Percentiles rank a stretch among this genome's conserved stretches.
phyloP scores from a whole-genome alignment of 1,284 basidiomycete species.

The Ustilago cynodontis region DNA sequence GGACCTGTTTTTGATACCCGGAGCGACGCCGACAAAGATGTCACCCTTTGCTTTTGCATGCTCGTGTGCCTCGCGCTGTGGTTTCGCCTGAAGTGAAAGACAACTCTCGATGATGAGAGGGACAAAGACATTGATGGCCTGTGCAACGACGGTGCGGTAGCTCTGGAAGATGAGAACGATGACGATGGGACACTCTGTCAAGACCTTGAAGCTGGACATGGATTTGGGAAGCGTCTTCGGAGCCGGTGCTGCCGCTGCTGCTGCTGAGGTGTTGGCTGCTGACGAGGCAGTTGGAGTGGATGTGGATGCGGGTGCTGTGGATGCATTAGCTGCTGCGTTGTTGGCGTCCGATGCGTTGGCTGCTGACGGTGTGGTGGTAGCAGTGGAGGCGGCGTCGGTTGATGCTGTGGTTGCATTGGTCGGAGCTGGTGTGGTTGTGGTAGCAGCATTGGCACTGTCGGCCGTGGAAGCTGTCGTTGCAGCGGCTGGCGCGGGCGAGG shows the following conservation, averaged over 20 bases:
- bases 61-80: slow-evolving; percentile 85
- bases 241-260: slow-evolving; percentile 9
- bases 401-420: slow-evolving; percentile 11
- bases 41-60: slow-evolving; percentile 82
- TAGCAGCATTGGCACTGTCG: slow-evolving; percentile 5
- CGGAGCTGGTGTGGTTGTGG: background rate
- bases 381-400: slow-evolving; percentile 12
- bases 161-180: slow-evolving; percentile 91
- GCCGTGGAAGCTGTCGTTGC: slow-evolving; percentile 5
- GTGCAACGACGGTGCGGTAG: slow-evolving; percentile 77
- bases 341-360: slow-evolving; percentile 6
- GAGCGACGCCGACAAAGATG: slow-evolving; percentile 87
- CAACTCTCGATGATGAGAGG: slow-evolving; percentile 71
- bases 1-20: slow-evolving; percentile 76
- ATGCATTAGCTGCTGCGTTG: slow-evolving; percentile 9
- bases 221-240: slow-evolving; percentile 62
- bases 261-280: slow-evolving; percentile 12
- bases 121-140: slow-evolving; percentile 81
- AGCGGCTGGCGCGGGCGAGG: slow-evolving; percentile 21
- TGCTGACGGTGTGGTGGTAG: slow-evolving; percentile 2
- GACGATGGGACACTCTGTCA: slow-evolving; percentile 93
- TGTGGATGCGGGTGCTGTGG: slow-evolving; percentile 11
- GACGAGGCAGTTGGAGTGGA: slow-evolving; percentile 17
- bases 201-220: slow-evolving; percentile 85
- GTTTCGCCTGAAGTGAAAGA: slow-evolving; percentile 76